Percentiles rank a stretch among this genome's conserved stretches.
Conservation (phyloP, 225 moss, liverwort and hornwort genomes). For the Asterella californica region DNA sequence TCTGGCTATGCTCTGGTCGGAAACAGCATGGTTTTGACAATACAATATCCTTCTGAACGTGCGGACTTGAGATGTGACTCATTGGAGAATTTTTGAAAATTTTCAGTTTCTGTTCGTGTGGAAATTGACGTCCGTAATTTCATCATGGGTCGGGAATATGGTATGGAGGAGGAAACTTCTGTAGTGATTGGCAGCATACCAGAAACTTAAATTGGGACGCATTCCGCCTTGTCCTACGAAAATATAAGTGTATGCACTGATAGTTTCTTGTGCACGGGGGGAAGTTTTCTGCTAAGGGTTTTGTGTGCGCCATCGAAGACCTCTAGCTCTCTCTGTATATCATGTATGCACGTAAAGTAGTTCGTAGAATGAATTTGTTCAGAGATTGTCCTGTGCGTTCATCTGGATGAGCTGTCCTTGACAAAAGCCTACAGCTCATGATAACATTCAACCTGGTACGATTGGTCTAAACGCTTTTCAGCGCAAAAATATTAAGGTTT, state of each 20-base stretch:
- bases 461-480: conserved; percentile 72
- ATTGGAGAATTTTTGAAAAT: neutral
- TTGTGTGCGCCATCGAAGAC: neutral
- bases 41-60: conserved; percentile 38
- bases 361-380: neutral
- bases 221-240: too few species aligned
- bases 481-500: conserved; percentile 71
- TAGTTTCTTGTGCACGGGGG: neutral
- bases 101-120: neutral
- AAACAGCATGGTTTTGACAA: conserved; percentile 36
- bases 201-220: neutral
- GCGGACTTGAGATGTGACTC: conserved; percentile 28
- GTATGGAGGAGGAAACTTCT: neutral
- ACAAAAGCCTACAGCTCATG: conserved; percentile 58
- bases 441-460: conserved; percentile 41
- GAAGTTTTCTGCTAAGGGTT: neutral
- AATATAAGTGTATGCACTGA: neutral
- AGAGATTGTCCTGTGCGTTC: neutral
- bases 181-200: neutral
- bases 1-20: conserved; percentile 25
- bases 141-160: neutral
- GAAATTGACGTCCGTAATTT: neutral
- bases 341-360: neutral
- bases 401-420: conserved; percentile 40
- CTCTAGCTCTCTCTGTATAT: neutral